Evolutionary conservation across 2,329 filamentous ascomycete genomes (phyloP), one percentile per base, ranked within the genome.

Genomic region (Sarocladiaceae sp.): DNA sequence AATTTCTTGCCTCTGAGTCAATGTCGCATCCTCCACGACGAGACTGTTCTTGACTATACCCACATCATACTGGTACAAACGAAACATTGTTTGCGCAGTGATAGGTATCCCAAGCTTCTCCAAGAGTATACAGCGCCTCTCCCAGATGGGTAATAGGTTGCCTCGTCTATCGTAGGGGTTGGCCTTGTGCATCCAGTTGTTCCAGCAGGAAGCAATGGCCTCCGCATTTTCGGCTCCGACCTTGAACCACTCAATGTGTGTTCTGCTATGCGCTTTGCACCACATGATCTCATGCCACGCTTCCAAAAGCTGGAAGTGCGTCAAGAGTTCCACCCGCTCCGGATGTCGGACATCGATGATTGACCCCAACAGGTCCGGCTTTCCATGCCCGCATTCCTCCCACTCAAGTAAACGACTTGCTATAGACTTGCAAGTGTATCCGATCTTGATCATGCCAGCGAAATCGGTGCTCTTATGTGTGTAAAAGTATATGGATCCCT

Each of bases 181-280:
- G 9, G 26, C 40, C 3, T 15, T 16, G 15, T 43, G 6, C 40
- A 43, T 32, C 40, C 40, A 43, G 3, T n/a, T 5, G 20, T 23
- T 33, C 40, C 40, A 43, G 3, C 10, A 16, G 4, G 3, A 3
- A 3, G 40, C 40, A 16, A 43, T 43, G 26, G 7, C 27, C 6
- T 9, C 6, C 3, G 40, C 40, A 4, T 5, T 33, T 5, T 13
- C 27, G 16, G 33, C 4, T 3, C 27, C 19, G 9, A 16, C n/a
- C 40, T 19, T 43, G 40, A 43, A 43, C 40, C 40, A 43, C 40
- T 43, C 40, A 23, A 43, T 43, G 27, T 43, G 40, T 6, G 26
- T 20, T 16, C 18, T 5, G 5, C 6, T 7, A 18, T 43, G 40
- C 9, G 19, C 13, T 24, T 43, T 43, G 27, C 40, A 43, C 40